Evolutionary conservation across 192 early-diverging fungal genomes (phyloP), one percentile per base, ranked within the genome.

Genomic region (Umbelopsis vinacea): DNA sequence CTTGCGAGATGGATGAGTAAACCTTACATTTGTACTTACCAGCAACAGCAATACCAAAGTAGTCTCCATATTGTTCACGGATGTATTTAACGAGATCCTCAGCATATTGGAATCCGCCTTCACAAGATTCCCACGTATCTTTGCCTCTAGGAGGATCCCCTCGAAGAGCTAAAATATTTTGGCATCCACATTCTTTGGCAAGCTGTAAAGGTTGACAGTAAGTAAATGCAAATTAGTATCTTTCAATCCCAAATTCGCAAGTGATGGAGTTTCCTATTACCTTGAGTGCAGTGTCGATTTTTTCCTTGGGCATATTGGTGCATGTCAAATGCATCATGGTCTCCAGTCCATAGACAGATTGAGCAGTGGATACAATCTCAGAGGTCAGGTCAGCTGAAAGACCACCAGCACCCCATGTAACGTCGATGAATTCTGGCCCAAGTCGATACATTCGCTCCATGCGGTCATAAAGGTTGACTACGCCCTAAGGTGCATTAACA

Each of bases 331-430:
- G 97, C 96, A 98, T 97, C 71, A 88, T 85, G 0, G 94, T 92
- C 72, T 98, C 95, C 22, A 98, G 85, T 3, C 96, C 96, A 74
- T 94, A 94, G 2, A 96, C 93, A 37, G 89, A 87, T 87, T 97
- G 96, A 8, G 95, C 92, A 15, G 92, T 93, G 0, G 88, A 83
- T 52, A 89, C 89, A 23, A 98, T 91, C 78, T 98, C 93, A 35
- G 93, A 75, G 4, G 96, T 99, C n/a, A 92, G 83, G 68, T 97
- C 94, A 6, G 95, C 91, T 15, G 91, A 91, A 19, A 90, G 84
- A 4, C 97, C 97, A 9, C 97, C 97, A 11, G 97, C 97, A 52
- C 92, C 93, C 97, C 97, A 99, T 8, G 97, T 99, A 68, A 99
- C 94, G 50, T 97, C 96, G 29, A 96, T 90, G 78, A 99, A 99